These are phyloP conservation scores for Scleroderma bovista DNA, from an alignment of 768 basidiomycete genomes.

Conservation along the genomic window DNA sequence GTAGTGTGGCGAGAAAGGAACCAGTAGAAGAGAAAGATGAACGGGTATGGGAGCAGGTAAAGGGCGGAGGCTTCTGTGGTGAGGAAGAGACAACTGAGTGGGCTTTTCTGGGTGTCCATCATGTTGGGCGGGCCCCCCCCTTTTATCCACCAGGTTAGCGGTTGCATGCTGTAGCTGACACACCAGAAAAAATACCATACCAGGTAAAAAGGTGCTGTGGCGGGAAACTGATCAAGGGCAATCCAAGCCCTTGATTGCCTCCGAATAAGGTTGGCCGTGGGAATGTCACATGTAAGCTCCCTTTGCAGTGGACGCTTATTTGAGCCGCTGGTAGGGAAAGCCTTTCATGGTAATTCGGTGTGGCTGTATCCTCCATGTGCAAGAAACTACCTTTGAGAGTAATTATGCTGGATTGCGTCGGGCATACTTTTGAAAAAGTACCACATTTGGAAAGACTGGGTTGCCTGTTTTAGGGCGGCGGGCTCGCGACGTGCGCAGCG, in stretches of 20 bases:
- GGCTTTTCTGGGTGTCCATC: slow-evolving; percentile 4
- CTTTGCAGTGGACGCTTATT: slow-evolving; percentile 7
- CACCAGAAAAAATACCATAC: slow-evolving; percentile 20
- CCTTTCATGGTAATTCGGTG: slow-evolving; percentile 19
- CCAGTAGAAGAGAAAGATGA: not conserved
- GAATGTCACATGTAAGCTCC: slow-evolving; percentile 22
- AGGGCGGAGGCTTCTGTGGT: not conserved
- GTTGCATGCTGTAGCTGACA: slow-evolving; percentile 9
- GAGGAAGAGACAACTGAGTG: slow-evolving; percentile 5
- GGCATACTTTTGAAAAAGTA: slow-evolving; percentile 10
- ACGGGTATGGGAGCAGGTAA: not conserved
- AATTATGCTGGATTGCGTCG: slow-evolving; percentile 16
- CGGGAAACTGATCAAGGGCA: slow-evolving; percentile 11
- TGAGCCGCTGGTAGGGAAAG: slow-evolving; percentile 5
- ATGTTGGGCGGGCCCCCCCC: slow-evolving; percentile 13
- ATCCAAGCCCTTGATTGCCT: slow-evolving; percentile 22
- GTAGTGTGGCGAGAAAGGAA: not conserved
- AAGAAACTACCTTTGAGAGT: slow-evolving; percentile 7
- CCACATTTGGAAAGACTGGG: slow-evolving; percentile 13
- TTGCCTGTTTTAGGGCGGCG: slow-evolving; percentile 1
- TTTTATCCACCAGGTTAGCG: slow-evolving; percentile 19
- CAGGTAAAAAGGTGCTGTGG: slow-evolving; percentile 16
- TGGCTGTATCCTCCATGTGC: slow-evolving; percentile 19
- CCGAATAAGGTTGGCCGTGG: slow-evolving; percentile 18
- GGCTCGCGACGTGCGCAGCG: not conserved